Conservation (phyloP, 2,329 filamentous ascomycete genomes). For the Calcarisporium arbuscula region DNA sequence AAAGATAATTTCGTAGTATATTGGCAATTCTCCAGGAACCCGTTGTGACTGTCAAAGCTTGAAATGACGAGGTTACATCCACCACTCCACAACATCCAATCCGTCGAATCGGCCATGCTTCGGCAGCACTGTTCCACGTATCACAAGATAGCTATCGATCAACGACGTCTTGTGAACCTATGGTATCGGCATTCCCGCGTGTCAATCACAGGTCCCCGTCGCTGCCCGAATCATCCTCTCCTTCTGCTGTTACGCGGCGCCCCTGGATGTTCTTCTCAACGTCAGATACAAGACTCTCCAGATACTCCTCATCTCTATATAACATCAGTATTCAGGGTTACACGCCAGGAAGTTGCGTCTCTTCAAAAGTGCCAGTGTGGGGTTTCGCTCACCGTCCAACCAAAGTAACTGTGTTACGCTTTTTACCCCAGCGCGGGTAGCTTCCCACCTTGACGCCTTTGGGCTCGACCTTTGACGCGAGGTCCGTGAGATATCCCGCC, state of each 20-base stretch:
- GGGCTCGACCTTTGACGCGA: constrained; percentile 66
- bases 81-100: no score
- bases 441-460: constrained; percentile 89
- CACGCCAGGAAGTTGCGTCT: constrained; percentile 12
- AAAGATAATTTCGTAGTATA: no score
- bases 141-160: no score
- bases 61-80: no score
- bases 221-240: constrained; percentile 50
- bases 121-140: no score
- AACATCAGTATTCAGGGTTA: not conserved
- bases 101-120: no score
- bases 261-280: constrained; percentile 74
- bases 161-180: no score
- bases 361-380: no score
- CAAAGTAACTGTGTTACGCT: constrained; percentile 81
- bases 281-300: constrained; percentile 73
- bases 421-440: constrained; percentile 88
- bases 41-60: no score
- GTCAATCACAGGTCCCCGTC: constrained; percentile 1
- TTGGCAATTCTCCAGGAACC: no score
- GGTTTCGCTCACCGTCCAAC: constrained; percentile 51
- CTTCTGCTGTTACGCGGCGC: constrained; percentile 61
- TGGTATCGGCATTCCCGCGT: not conserved
- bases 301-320: constrained; percentile 61
- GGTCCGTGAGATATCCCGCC: constrained; percentile 72